Base-by-base conservation (phyloP, 2,329 filamentous ascomycete species). In the Fusarium xylarioides region DNA sequence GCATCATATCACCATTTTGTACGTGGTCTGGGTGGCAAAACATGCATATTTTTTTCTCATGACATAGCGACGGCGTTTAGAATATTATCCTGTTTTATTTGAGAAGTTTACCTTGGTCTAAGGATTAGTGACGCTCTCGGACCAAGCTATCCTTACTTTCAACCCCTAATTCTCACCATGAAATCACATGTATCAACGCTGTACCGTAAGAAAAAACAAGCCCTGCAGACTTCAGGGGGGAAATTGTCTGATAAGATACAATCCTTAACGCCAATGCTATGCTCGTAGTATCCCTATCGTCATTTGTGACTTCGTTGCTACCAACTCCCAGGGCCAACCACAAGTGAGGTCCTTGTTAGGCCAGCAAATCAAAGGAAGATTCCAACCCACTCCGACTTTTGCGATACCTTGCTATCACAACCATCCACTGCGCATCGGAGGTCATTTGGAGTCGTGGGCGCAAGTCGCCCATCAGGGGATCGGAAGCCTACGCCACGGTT, bases 321-420 rank as follows among this genome's bases (percentile, higher is more conserved):
- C 44, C 42, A 50, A 63, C 30, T 38, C 49, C 28, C 10, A 46
- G 18, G 11, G 68, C 26, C 35, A 23, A 69, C 26, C 35, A 32
- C 44, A 61, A 57, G 46, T 30, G 12, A 63, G 26, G 30, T 32
- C 42, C 44, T 38, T n/a, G 32, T 11, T 18, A 50, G 88, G 77
- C 28, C 52, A 42, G 30, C 50, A 35, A n/a, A 47, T 82, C 75
- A 89, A 50, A 89, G 78, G 78, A 88, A 91, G 42, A 91, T 86
- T 16, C 90, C 90, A 21, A 91, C 85, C 90, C 90, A 92, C 52
- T 87, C 85, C 5, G 81, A 79, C 79, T 91, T 91, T 23, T 77
- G 76, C 21, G 81, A 82, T 7, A 90, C 86, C 38, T 90, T 89
- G 4, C 84, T 83, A 3, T 84, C 78, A 77, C 90, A 92, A 38